Evolutionary conservation across 805 yeast species (phyloP).

Genomic region (Alloascoidea africana): DNA sequence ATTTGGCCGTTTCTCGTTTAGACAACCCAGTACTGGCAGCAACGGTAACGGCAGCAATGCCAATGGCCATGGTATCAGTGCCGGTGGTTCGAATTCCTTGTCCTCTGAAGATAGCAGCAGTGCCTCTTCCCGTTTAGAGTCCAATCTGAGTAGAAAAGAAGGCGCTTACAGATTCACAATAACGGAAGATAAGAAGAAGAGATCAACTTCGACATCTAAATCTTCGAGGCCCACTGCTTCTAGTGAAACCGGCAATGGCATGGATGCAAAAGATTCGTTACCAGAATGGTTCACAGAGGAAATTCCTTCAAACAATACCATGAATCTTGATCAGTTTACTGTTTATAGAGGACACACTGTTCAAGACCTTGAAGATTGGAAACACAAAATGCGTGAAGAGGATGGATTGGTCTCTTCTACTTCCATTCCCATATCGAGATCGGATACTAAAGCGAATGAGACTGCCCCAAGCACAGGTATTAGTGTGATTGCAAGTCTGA

Average conservation of each 20-base stretch:
- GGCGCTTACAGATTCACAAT: not conserved
- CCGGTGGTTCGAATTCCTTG: too few species aligned
- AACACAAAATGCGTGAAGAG: constrained; percentile 1
- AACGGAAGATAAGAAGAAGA: not conserved
- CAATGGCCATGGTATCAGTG: not conserved
- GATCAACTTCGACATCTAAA: not conserved
- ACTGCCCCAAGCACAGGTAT: too few species aligned
- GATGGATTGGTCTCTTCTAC: not conserved
- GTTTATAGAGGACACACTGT: not conserved
- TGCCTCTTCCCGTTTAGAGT: too few species aligned
- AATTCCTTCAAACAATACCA: not conserved
- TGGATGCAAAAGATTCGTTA: not conserved
- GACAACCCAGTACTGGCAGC: not conserved
- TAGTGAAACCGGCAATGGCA: not conserved
- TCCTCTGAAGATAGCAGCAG: not conserved
- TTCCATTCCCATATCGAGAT: too few species aligned
- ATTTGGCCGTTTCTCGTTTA: not conserved
- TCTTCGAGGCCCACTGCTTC: not conserved
- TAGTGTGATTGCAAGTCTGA: too few species aligned
- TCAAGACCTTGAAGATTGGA: constrained; percentile 2
- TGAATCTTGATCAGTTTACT: not conserved
- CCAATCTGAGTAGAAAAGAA: not conserved
- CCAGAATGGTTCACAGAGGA: not conserved
- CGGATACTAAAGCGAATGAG: too few species aligned
- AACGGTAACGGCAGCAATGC: not conserved